Percentiles rank a stretch among this genome's conserved stretches.
Conservation (phyloP, 2,329 filamentous ascomycete genomes). For the Alternaria triticimaculans region DNA sequence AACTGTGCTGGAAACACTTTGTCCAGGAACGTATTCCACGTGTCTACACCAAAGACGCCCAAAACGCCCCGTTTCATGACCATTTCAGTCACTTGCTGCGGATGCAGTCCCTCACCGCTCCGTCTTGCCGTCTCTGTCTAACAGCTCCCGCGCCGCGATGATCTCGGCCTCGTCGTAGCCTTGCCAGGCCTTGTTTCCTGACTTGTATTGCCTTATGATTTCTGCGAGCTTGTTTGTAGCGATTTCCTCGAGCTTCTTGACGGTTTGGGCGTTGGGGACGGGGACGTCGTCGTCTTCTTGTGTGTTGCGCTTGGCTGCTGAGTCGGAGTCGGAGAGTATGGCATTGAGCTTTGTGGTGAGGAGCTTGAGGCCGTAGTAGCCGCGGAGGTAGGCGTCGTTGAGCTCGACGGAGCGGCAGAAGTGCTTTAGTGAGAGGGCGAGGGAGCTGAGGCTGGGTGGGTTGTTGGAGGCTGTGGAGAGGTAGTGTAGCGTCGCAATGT, state of each 20-base stretch:
- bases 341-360: slow-evolving; percentile 57
- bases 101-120: slow-evolving; percentile 19
- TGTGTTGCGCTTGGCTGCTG: slow-evolving; percentile 31
- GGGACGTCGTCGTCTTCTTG: slow-evolving; percentile 51
- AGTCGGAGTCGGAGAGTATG: slow-evolving; percentile 39
- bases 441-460: slow-evolving; percentile 46
- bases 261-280: slow-evolving; percentile 63
- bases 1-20: background rate
- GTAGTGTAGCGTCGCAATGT: slow-evolving; percentile 82
- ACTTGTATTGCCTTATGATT: slow-evolving; percentile 70
- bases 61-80: slow-evolving; percentile 10
- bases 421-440: slow-evolving; percentile 78
- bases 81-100: background rate
- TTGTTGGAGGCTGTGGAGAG: slow-evolving; percentile 60
- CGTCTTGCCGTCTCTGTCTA: slow-evolving; percentile 59
- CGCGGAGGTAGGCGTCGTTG: slow-evolving; percentile 89
- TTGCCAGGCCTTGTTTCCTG: slow-evolving; percentile 69
- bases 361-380: slow-evolving; percentile 89
- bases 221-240: slow-evolving; percentile 78
- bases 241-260: slow-evolving; percentile 72
- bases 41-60: slow-evolving; percentile 10
- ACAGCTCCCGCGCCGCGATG: slow-evolving; percentile 71
- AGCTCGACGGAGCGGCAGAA: slow-evolving; percentile 93
- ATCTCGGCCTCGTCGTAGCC: slow-evolving; percentile 77
- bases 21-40: background rate